Evolutionary conservation across 176 grass and related monocot species (phyloP).

Genomic region (Ananas comosus): DNA sequence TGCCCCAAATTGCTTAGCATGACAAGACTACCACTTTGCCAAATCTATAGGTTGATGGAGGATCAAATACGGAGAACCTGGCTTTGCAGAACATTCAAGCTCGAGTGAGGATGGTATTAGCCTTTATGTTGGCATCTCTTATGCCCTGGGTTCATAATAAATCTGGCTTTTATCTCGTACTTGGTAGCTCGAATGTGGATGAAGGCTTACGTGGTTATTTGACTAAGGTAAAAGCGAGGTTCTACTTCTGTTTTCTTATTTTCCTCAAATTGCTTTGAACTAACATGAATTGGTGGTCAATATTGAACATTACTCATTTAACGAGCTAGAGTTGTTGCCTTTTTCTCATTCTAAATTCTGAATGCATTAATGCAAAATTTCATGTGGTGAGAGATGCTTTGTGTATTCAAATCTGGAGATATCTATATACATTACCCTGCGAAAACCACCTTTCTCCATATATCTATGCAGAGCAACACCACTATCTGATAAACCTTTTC

Average conservation of each 20-base stretch:
- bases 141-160: conserved; percentile 96
- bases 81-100: conserved; percentile 99
- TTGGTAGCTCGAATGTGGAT: conserved; percentile 93
- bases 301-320: too few relatives aligned
- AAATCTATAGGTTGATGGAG: conserved; percentile 64
- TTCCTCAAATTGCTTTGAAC: not conserved
- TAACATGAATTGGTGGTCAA: too few relatives aligned
- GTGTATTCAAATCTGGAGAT: too few relatives aligned
- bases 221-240: conserved; percentile 63
- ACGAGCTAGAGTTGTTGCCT: too few relatives aligned
- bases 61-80: conserved; percentile 79
- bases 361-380: too few relatives aligned
- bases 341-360: too few relatives aligned
- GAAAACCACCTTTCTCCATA: too few relatives aligned
- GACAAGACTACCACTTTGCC: conserved; percentile 1
- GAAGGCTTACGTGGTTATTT: conserved; percentile 98
- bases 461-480: too few relatives aligned
- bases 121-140: conserved; percentile 95
- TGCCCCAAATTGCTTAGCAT: not conserved
- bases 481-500: too few relatives aligned
- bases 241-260: not conserved
- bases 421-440: too few relatives aligned
- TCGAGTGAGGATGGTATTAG: conserved; percentile 91
- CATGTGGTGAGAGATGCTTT: too few relatives aligned
- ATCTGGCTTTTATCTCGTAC: conserved; percentile 97